Base-by-base conservation (phyloP, 2,329 filamentous ascomycete genomes). In the Byssochlamys sp. region DNA sequence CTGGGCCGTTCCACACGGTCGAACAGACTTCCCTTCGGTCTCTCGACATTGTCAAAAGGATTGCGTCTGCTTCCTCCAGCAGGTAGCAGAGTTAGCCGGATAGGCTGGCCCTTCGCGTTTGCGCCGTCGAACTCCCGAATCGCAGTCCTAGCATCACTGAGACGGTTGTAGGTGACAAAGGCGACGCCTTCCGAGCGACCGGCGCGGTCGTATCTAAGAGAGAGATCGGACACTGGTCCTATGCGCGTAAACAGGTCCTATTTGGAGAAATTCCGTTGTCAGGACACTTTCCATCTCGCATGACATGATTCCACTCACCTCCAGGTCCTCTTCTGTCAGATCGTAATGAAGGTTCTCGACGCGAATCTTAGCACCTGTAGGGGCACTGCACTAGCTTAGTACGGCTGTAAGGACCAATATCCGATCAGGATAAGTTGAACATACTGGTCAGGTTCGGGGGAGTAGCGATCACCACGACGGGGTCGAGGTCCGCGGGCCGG, bases 291-390 rank as follows among this genome's bases (percentile, higher is more conserved):
- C 14, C 35, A 53, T 52, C 12, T 49, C 2, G 26, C 19, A 19
- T 24, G 29, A 49, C 54, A 35, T 24, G 39, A 12, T n/a, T 29
- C 19, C 3, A 65, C 75, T 55, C 78, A 95, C 90, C 67, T 88
- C 82, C 56, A 96, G 80, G 69, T 96, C 91, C 39, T 87, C 85
- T 72, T 92, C 85, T 11, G 88, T 91, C 61, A 96, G 81, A 60
- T 96, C 91, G 73, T 95, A 96, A 73, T 96, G 91, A 58, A 96
- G 78, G 70, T 96, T 96, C 60, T 95, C 90, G 60, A 96, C 87
- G 63, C 87, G 86, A 63, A 96, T 74, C 74, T 90, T 92, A 52
- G 85, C 80, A 64, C 86, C 85, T 57, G 76, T 75, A 29, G 76
- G 69, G 35, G 82, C 79, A 67, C 83, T 83, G 63, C 11, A 56